Evolutionary conservation across 345 rosid species (phyloP).

Genomic region (Hibiscus syriacus): DNA sequence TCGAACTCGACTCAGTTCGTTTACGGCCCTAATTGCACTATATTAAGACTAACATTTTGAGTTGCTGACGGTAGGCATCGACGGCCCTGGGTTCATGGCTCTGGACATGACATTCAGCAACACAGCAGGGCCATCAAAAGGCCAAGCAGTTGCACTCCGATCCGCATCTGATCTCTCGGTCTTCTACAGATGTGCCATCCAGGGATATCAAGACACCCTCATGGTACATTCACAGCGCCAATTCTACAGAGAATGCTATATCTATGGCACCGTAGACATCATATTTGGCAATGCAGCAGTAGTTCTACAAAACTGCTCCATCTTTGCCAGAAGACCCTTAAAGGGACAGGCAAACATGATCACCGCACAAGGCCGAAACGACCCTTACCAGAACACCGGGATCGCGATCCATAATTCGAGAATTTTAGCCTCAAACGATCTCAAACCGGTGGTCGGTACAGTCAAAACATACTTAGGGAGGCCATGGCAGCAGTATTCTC

Average conservation of each 20-base stretch:
- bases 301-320: slow-evolving; percentile 62
- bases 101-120: slow-evolving; percentile 68
- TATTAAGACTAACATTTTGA: not conserved
- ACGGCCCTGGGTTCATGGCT: slow-evolving; percentile 64
- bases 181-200: slow-evolving; percentile 64
- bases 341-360: slow-evolving; percentile 59
- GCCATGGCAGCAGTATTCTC: slow-evolving; percentile 71
- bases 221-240: slow-evolving; percentile 80
- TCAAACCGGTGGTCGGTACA: slow-evolving; percentile 34
- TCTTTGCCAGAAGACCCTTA: slow-evolving; percentile 48
- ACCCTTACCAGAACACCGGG: slow-evolving; percentile 70
- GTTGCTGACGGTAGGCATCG: slow-evolving; percentile 37
- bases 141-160: slow-evolving; percentile 83
- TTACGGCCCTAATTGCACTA: too few relatives aligned
- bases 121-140: slow-evolving; percentile 60
- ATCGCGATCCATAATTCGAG: slow-evolving; percentile 60
- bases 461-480: slow-evolving; percentile 58
- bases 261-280: slow-evolving; percentile 80
- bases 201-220: slow-evolving; percentile 84
- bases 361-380: slow-evolving; percentile 73
- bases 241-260: slow-evolving; percentile 64
- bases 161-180: slow-evolving; percentile 83
- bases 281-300: slow-evolving; percentile 89
- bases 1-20: too few relatives aligned
- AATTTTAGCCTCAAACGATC: slow-evolving; percentile 51